Evolutionary conservation across 208 protist genomes (phyloP).

Genomic region (Trypanosoma caninum): DNA sequence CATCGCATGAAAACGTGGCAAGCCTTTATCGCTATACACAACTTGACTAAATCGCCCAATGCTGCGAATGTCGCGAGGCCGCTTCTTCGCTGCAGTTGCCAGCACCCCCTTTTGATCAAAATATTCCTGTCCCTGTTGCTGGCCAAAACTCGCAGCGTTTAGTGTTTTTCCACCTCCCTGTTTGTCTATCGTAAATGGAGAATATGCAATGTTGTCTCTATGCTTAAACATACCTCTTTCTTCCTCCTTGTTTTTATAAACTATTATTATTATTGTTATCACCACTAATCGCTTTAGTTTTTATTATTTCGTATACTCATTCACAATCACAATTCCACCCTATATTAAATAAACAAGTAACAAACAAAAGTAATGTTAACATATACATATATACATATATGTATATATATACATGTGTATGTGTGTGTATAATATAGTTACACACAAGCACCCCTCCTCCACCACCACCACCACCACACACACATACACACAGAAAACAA

Average conservation of each 20-base stretch:
- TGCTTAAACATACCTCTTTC: constrained; percentile 43
- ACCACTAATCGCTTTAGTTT: too few relatives aligned
- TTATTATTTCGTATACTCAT: too few relatives aligned
- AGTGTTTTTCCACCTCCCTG: constrained; percentile 25
- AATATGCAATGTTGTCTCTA: constrained; percentile 52
- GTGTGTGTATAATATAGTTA: too few relatives aligned
- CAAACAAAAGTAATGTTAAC: background rate
- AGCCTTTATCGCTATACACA: constrained; percentile 69
- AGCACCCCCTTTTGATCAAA: background rate
- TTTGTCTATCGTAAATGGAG: constrained; percentile 44
- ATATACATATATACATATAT: background rate
- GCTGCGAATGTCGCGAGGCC: constrained; percentile 63
- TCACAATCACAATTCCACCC: background rate
- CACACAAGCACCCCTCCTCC: too few relatives aligned
- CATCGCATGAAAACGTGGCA: constrained; percentile 77
- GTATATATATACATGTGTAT: background rate
- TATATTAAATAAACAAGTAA: background rate
- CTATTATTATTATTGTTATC: background rate
- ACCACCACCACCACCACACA: too few relatives aligned
- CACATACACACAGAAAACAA: background rate
- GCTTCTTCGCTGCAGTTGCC: constrained; percentile 43
- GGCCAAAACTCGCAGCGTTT: constrained; percentile 7
- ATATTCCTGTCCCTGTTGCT: constrained; percentile 9
- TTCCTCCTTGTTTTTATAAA: background rate
- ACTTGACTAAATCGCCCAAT: constrained; percentile 65